Evolutionary conservation across 1,284 basidiomycete species (phyloP), one percentile per base, ranked within the genome.

Genomic region (Trichosporon faecale): DNA sequence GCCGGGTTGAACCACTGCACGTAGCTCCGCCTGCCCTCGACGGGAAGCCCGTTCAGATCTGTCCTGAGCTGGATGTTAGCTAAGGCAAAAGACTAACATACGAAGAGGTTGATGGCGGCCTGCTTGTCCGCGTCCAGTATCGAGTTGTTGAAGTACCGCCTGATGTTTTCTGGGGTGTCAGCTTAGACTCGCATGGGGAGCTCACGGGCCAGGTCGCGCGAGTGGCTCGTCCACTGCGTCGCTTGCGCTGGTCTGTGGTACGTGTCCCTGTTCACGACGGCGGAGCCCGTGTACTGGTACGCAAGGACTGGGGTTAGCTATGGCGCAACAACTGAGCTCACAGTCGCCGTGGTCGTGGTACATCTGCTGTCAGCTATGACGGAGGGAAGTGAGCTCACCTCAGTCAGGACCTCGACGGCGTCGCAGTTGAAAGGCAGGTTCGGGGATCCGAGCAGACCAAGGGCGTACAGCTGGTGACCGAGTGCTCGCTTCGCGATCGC

Each of bases 191-290:
- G 16, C 16, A 8, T 8, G 4, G 14, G 1, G 2, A 46, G 64
- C 77, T 73, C 68, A 79, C 80, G 95, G 66, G 99, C 93, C 76
- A 98, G 93, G 81, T 99, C 96, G 29, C 97, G 88, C 2, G 95
- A 98, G 83, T 98, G 97, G 76, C 93, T 96, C 76, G 94, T 95
- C 95, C 96, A 99, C 75, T 98, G 95, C 0, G 92, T 92, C 87
- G 96, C 79, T 69, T 83, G 83, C 0, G 78, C 95, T 29, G 95
- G 89, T 55, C 95, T 89, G 79, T 61, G 57, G 40, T 99, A 99
- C 0, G 94, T 98, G 80, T 99, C 95, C 9, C 96, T 89, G 77
- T 99, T 99, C 46, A 99, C 96, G 6, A 99, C 88, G 0, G 95
- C 95, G 78, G 93, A 95, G 1, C 95, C 95, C 0, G 94, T 97